A percentile compares a stretch with the other conserved stretches of the same genome.
Conservation (phyloP, 495 filamentous ascomycete species). For the Pseudotulostoma volvatum region DNA sequence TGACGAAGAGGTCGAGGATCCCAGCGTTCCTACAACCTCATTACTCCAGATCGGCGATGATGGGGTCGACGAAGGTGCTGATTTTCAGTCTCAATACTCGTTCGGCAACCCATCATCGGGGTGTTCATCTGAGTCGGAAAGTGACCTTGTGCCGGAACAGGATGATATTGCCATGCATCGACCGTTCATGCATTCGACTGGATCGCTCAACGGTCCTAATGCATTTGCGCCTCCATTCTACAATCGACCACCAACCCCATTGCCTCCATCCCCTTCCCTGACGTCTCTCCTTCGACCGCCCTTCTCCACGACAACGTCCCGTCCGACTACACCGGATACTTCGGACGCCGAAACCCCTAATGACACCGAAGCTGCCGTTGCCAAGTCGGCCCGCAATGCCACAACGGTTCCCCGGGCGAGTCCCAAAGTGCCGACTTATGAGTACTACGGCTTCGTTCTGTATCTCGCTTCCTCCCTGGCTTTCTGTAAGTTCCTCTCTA, state of each 20-base stretch:
- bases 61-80: neutral
- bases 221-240: slow-evolving; percentile 80
- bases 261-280: slow-evolving; percentile 84
- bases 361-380: slow-evolving; percentile 45
- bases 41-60: too few species aligned
- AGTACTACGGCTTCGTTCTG: slow-evolving; percentile 96
- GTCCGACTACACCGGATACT: slow-evolving; percentile 80
- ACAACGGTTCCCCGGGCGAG: slow-evolving; percentile 71
- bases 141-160: neutral
- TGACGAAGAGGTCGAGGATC: too few species aligned
- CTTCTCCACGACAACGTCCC: slow-evolving; percentile 53
- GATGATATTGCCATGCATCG: slow-evolving; percentile 22
- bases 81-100: neutral
- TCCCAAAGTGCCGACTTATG: slow-evolving; percentile 91
- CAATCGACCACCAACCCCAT: slow-evolving; percentile 69
- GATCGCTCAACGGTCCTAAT: slow-evolving; percentile 29
- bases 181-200: slow-evolving; percentile 27
- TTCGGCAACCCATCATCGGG: neutral
- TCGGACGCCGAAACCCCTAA: slow-evolving; percentile 65
- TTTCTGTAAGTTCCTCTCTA: slow-evolving; percentile 35
- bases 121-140: neutral
- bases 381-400: slow-evolving; percentile 44
- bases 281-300: slow-evolving; percentile 82
- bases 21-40: too few species aligned
- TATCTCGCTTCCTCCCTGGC: slow-evolving; percentile 68